Base-by-base conservation (phyloP, 2,329 filamentous ascomycete species). In the Monilinia fructigena region DNA sequence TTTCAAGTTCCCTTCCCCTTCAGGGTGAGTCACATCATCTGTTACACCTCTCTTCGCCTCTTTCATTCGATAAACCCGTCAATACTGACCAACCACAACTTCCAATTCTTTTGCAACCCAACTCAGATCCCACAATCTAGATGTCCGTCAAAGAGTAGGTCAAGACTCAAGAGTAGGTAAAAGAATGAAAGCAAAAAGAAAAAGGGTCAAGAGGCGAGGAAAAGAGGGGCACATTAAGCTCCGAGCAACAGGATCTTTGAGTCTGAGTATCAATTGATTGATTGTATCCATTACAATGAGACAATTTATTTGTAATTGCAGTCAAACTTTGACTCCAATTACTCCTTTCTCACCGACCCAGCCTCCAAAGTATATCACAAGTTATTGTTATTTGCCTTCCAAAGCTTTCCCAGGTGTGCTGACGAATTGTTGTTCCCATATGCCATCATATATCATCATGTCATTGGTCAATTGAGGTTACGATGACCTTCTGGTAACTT, bases 21-120 rank as follows among this genome's bases (percentile, higher is more conserved):
- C 42, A 42, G 48, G 48, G 56, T 64, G 62, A 64, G 52, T 64
- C 62, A 64, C 62, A 50, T 56, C 62, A 40, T 40, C 26, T 56
- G 53, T 50, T 64, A 35, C 53, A 20, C 42, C 40, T 62, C 35
- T 35, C 42, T 40, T 64, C 28, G 52, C 62, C 62, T 50, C 53
- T 58, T 40, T 64, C 62, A 64, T 64, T 42, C 53, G 53, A 64
- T 50, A 40, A 47, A 58, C 55, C 55, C 55, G 47, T 40, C 55
- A 48, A 48, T 40, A 56, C 50, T 58, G 62, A 58, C 62, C 62
- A 64, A 64, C 54, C 54, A 64, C 38, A 56, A 35, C 40, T 40
- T 40, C 45, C 62, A 64, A 64, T 64, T 28, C 20, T 28, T 40
- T 14, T 35, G n/a, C 50, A 56, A 64, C 62, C 52, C 62, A 64